phyloP scores from a whole-genome alignment of 345 rosid species.

The Toxicodendron radicans region DNA sequence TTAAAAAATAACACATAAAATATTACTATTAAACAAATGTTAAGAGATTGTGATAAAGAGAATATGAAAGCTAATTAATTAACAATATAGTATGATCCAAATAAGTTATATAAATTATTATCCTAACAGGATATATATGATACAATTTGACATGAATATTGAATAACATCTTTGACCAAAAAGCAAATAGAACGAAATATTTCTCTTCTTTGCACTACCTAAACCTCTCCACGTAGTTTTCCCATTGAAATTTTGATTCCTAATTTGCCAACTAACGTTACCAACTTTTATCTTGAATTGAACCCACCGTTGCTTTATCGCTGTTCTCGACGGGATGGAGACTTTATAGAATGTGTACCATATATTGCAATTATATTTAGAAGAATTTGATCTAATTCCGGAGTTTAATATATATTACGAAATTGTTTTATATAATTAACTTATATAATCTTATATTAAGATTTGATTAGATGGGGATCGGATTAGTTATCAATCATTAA shows the following conservation, averaged over 20 bases:
- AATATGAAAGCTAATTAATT: too few relatives aligned
- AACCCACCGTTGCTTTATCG: background rate
- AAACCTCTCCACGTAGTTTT: background rate
- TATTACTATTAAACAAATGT: too few relatives aligned
- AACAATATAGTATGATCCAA: too few relatives aligned
- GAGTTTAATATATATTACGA: too few relatives aligned
- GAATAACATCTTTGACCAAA: background rate
- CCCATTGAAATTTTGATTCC: background rate
- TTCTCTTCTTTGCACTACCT: background rate
- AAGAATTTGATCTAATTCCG: too few relatives aligned
- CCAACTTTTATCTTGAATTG: conserved; percentile 2
- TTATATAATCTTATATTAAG: background rate
- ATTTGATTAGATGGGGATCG: background rate
- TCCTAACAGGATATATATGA: background rate
- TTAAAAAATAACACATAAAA: too few relatives aligned
- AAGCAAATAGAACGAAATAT: background rate
- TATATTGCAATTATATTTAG: too few relatives aligned
- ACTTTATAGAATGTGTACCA: too few relatives aligned
- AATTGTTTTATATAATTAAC: too few relatives aligned
- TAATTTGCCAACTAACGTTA: conserved; percentile 6
- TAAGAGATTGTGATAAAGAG: too few relatives aligned
- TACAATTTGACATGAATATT: background rate
- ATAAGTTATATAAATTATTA: background rate
- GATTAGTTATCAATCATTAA: background rate
- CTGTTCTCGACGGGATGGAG: background rate